Percentiles rank a stretch among this genome's conserved stretches.
phyloP scores from a whole-genome alignment of 2,329 filamentous ascomycete species.

The Verticillium isaacii region DNA sequence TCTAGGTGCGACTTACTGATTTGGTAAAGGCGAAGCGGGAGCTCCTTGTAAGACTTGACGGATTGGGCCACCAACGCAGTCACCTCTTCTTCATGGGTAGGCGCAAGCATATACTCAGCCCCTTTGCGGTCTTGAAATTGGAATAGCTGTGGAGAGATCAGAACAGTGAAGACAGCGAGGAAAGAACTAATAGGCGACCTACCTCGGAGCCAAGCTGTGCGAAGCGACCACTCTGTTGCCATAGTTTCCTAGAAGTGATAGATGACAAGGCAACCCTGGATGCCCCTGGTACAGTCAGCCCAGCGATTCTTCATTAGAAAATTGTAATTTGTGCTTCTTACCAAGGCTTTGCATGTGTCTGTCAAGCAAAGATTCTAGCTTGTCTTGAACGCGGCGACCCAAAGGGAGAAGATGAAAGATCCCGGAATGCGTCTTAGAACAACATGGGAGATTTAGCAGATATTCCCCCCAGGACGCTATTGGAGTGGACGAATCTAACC shows the following conservation, averaged over 20 bases:
- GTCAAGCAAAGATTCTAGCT: conserved; percentile 80
- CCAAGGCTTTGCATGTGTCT: conserved; percentile 79
- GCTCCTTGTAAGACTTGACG: conserved; percentile 76
- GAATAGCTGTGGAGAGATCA: conserved; percentile 56
- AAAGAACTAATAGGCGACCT: conserved; percentile 9
- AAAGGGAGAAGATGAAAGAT: conserved; percentile 90
- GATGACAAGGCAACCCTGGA: conserved; percentile 80
- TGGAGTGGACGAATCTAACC: conserved; percentile 34
- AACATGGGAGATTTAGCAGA: not conserved
- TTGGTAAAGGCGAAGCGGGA: conserved; percentile 86
- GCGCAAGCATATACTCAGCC: conserved; percentile 70
- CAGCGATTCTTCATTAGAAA: not conserved
- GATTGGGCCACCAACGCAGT: conserved; percentile 71
- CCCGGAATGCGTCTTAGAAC: conserved; percentile 70
- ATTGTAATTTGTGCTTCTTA: conserved; percentile 21
- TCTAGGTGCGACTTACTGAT: conserved; percentile 54
- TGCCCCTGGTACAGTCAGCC: conserved; percentile 47
- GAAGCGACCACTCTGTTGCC: conserved; percentile 80
- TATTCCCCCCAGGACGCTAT: not conserved
- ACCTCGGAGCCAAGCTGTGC: conserved; percentile 69
- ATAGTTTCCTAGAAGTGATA: conserved; percentile 78
- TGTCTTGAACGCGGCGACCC: conserved; percentile 81
- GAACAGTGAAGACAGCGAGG: conserved; percentile 11
- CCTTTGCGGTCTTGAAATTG: conserved; percentile 75
- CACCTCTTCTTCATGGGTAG: conserved; percentile 96